phyloP scores from a whole-genome alignment of 305 asterid species.

The Fraxinus ornus region DNA sequence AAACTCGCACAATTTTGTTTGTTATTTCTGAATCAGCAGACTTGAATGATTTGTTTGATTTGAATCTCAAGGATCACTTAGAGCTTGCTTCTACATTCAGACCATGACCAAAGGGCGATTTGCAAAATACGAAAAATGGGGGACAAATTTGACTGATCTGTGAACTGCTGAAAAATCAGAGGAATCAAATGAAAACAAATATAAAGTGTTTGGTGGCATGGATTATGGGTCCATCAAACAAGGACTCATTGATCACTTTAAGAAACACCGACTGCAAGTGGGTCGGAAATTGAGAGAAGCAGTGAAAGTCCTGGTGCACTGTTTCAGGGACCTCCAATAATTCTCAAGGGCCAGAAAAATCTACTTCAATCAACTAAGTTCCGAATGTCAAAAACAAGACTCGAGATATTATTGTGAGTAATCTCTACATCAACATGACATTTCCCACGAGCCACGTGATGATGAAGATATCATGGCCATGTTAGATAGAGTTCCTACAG shows the following conservation, averaged over 20 bases:
- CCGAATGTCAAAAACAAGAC: neutral
- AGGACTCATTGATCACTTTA: neutral
- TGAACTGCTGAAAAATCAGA: neutral
- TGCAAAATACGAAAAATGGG: neutral
- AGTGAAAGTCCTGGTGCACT: neutral
- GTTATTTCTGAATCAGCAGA: neutral
- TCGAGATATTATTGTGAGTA: neutral
- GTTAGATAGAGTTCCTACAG: neutral
- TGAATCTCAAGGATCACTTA: neutral
- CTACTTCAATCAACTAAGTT: neutral
- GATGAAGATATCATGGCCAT: neutral
- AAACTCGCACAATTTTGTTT: neutral
- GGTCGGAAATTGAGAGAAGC: neutral
- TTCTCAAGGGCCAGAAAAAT: neutral
- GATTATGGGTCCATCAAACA: neutral
- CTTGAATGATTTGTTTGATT: neutral
- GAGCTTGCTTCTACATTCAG: neutral
- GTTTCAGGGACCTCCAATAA: neutral
- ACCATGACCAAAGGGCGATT: neutral
- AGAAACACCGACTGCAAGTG: neutral
- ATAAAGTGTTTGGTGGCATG: neutral
- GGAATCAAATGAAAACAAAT: neutral
- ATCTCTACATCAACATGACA: neutral
- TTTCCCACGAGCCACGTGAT: neutral
- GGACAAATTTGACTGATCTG: neutral